Evolutionary conservation across 2,329 filamentous ascomycete genomes (phyloP).

Genomic region (Beauveria scarabaeidicola): DNA sequence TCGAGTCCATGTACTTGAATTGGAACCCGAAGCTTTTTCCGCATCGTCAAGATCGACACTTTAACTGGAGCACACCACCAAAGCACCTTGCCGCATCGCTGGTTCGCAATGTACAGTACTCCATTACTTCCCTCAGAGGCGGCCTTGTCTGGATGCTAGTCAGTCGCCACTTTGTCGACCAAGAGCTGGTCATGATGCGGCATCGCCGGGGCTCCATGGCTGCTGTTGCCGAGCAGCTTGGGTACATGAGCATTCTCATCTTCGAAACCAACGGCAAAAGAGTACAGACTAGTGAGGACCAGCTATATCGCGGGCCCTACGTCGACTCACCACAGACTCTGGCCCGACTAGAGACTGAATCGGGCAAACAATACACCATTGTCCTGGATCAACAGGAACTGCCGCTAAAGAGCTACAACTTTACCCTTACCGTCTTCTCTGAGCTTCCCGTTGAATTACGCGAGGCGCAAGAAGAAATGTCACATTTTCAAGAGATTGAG

Average conservation of each 20-base stretch:
- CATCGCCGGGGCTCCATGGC: conserved; percentile 32
- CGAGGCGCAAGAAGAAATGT: conserved; percentile 52
- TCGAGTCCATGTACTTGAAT: conserved; percentile 93
- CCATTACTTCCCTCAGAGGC: conserved; percentile 48
- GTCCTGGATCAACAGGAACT: conserved; percentile 75
- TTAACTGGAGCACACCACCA: conserved; percentile 63
- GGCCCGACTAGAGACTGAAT: conserved; percentile 49
- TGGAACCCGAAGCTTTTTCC: conserved; percentile 87
- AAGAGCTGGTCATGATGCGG: conserved; percentile 49
- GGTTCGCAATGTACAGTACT: conserved; percentile 63
- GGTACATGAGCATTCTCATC: conserved; percentile 81
- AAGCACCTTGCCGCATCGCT: conserved; percentile 45
- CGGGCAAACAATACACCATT: conserved; percentile 42
- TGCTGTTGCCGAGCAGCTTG: conserved; percentile 46
- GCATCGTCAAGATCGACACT: conserved; percentile 80
- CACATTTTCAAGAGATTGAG: conserved; percentile 46
- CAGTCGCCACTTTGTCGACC: conserved; percentile 74
- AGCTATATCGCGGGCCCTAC: conserved; percentile 69
- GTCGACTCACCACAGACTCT: conserved; percentile 92
- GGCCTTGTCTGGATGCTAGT: conserved; percentile 76
- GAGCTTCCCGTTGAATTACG: conserved; percentile 51
- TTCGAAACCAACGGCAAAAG: conserved; percentile 64
- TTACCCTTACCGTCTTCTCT: conserved; percentile 80
- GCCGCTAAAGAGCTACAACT: conserved; percentile 65
- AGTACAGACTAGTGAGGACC: conserved; percentile 65